A percentile compares a stretch with the other conserved stretches of the same genome.
Evolutionary conservation across 805 yeast genomes (phyloP).

Genomic region (Nakazawaea anatomiae): DNA sequence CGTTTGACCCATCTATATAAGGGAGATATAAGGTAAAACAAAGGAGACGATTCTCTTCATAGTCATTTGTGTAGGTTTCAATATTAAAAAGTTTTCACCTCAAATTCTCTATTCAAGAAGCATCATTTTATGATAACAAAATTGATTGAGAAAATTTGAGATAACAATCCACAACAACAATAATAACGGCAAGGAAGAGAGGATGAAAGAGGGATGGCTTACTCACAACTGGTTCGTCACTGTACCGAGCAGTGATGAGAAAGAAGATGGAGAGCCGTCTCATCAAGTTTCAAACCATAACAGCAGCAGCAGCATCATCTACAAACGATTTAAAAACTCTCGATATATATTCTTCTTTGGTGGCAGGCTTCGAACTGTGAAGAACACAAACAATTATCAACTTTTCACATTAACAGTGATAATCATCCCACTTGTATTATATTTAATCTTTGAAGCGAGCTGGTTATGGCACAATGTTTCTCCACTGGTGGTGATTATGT

Average conservation of each 20-base stretch:
- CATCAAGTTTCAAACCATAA: no score
- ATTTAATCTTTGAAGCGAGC: slow-evolving; percentile 39
- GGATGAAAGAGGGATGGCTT: neutral
- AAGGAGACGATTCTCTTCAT: no score
- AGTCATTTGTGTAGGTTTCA: no score
- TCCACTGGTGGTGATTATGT: slow-evolving; percentile 51
- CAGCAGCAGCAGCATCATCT: slow-evolving; percentile 13
- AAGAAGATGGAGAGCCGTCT: neutral
- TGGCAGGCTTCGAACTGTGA: slow-evolving; percentile 50
- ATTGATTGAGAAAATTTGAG: neutral
- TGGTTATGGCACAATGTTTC: slow-evolving; percentile 55
- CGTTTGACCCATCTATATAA: no score
- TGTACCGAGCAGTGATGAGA: neutral
- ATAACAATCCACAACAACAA: neutral
- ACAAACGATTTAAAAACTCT: slow-evolving; percentile 33
- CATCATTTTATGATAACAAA: no score
- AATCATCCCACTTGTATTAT: slow-evolving; percentile 46
- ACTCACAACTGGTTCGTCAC: slow-evolving; percentile 2
- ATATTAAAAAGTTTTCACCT: no score
- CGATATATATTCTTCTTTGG: slow-evolving; percentile 54
- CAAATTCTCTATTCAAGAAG: no score
- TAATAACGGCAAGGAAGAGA: neutral
- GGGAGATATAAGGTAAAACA: no score
- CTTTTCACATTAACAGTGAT: slow-evolving; percentile 28
- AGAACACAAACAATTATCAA: slow-evolving; percentile 31